Evolutionary conservation across 2,329 filamentous ascomycete genomes (phyloP), one percentile per base, ranked within the genome.

Genomic region (Blastomyces parvus): DNA sequence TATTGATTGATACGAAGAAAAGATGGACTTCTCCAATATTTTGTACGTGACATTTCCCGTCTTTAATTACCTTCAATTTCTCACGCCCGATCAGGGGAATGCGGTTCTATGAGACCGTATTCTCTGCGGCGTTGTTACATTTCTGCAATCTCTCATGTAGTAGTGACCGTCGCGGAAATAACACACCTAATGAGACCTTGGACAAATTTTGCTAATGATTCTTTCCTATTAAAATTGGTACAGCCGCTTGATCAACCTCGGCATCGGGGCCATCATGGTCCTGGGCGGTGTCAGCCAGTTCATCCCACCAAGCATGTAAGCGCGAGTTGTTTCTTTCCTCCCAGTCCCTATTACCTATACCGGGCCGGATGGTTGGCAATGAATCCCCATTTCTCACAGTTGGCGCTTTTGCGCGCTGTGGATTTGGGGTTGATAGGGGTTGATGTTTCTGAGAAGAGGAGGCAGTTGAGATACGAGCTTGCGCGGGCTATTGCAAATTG

Each of bases 181-280:
- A 30, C 7, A 44, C 42, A 17, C 42, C 6, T 40, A 46, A 17
- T 36, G n/a, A 38, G 22, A 3, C 48, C 33, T n/a, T 25, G 46
- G 19, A 58, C 55, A 53, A 33, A n/a, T 30, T 56, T 60, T 50
- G 68, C 72, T 72, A 70, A 77, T 67, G 14, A 38, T 59, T 65
- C 44, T 40, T 67, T 62, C 70, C 66, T 5, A 30, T 9, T 33
- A 13, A 13, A 64, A 69, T 6, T 27, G 55, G 17, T 62, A 65
- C 75, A 97, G 94, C 81, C 94, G 94, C 74, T 86, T 97, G 74
- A 90, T 96, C 76, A 99, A 99, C 83, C 82, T 99, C 77, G 90
- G 82, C 71, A 87, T 95, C 67, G 94, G 88, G 71, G 88, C 88
- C 69, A 84, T 96, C 69, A 95, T 96, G 86, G 81, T 96, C 58